phyloP scores from a whole-genome alignment of 106 monocot genomes.

The Allium sativum region DNA sequence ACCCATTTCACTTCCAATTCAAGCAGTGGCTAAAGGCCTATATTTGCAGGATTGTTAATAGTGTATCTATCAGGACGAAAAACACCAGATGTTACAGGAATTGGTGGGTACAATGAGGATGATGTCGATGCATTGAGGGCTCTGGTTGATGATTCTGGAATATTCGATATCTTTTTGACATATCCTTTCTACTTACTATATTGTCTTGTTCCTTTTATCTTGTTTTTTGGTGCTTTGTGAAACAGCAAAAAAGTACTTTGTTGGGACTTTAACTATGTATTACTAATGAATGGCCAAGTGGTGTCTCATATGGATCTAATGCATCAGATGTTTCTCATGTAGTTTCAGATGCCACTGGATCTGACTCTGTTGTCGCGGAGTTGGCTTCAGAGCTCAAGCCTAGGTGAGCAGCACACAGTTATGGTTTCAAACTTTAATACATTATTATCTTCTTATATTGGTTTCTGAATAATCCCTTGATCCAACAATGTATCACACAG shows the following conservation, averaged over 20 bases:
- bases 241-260: neutral
- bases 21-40: too few relatives aligned
- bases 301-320: constrained; percentile 48
- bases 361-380: constrained; percentile 51
- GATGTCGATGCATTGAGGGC: constrained; percentile 84
- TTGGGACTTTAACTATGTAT: constrained; percentile 35
- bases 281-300: constrained; percentile 97
- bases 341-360: constrained; percentile 39
- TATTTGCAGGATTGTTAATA: constrained; percentile 44
- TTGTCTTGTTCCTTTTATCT: neutral
- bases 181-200: constrained; percentile 54
- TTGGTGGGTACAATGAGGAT: constrained; percentile 62
- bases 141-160: constrained; percentile 57
- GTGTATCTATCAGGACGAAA: constrained; percentile 72
- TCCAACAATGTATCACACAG: neutral
- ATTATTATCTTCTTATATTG: neutral
- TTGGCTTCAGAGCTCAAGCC: constrained; percentile 80
- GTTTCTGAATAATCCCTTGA: neutral
- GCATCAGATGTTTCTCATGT: constrained; percentile 28
- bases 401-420: constrained; percentile 28
- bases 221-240: neutral
- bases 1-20: too few relatives aligned
- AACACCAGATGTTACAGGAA: constrained; percentile 15
- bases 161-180: constrained; percentile 88
- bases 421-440: neutral